These are phyloP conservation scores for Arabidopsis arenosa DNA, from an alignment of 345 rosid genomes.

Conservation along the genomic window DNA sequence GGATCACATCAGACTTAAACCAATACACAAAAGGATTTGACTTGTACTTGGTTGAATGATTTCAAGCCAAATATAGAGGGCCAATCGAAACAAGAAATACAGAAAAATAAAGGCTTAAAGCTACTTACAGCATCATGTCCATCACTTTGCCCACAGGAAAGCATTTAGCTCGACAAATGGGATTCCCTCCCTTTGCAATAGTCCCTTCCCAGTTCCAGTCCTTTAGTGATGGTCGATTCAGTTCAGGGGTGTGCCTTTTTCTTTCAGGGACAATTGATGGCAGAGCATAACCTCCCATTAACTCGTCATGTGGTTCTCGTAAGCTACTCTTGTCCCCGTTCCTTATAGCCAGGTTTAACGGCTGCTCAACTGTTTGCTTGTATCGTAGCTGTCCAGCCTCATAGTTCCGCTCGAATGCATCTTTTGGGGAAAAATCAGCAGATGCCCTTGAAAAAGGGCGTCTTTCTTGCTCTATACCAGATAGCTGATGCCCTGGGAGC, in stretches of 20 bases:
- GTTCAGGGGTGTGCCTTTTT: conserved; percentile 64
- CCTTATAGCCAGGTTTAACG: conserved; percentile 42
- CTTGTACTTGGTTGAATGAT: too few species aligned
- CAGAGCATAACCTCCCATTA: conserved; percentile 50
- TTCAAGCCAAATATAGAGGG: neutral
- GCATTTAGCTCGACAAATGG: conserved; percentile 88
- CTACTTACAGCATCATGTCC: conserved; percentile 79
- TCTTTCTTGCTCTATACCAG: conserved; percentile 65
- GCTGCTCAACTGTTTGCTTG: conserved; percentile 56
- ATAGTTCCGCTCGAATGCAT: conserved; percentile 53
- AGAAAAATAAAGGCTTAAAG: neutral
- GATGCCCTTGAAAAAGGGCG: conserved; percentile 50
- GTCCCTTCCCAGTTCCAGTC: conserved; percentile 99
- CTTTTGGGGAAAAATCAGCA: conserved; percentile 62
- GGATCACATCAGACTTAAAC: neutral
- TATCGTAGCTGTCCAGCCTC: conserved; percentile 53
- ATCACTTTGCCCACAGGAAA: conserved; percentile 92
- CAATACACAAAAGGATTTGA: too few species aligned
- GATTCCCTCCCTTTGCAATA: conserved; percentile 93
- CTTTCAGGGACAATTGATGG: conserved; percentile 56
- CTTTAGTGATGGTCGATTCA: conserved; percentile 58
- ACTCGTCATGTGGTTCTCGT: conserved; percentile 62
- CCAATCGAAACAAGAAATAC: neutral
- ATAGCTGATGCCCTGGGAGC: conserved; percentile 66
- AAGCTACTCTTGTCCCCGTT: conserved; percentile 55